A percentile compares a stretch with the other conserved stretches of the same genome.
Evolutionary conservation across 768 basidiomycete genomes (phyloP).

Genomic region (Agrocybe pediades): DNA sequence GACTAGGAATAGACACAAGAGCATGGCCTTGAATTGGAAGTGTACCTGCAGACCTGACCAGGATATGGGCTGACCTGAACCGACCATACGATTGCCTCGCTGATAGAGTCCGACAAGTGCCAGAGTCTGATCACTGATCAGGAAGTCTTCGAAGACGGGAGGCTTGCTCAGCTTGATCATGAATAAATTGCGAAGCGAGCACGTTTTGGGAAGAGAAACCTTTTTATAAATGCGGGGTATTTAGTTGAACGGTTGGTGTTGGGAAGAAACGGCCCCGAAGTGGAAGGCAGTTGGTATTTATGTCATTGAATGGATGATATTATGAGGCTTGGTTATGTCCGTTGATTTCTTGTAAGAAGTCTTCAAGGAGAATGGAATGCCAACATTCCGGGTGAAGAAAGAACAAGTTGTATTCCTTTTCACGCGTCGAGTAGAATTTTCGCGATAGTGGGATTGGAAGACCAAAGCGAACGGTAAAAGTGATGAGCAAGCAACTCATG

Average conservation of each 20-base stretch:
- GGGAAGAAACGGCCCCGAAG: slow-evolving; percentile 9
- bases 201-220: too few relatives aligned
- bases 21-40: background rate
- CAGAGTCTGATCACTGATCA: background rate
- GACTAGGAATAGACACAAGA: background rate
- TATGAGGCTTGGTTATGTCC: too few relatives aligned
- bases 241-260: slow-evolving; percentile 5
- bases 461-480: too few relatives aligned
- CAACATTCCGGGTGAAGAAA: too few relatives aligned
- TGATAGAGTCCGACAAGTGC: background rate
- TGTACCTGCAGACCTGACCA: background rate
- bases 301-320: background rate
- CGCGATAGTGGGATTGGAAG: too few relatives aligned
- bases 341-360: background rate
- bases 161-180: too few relatives aligned
- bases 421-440: too few relatives aligned
- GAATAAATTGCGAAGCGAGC: background rate
- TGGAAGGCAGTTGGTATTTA: background rate
- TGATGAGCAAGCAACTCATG: too few relatives aligned
- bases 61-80: too few relatives aligned
- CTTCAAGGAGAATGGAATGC: background rate
- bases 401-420: too few relatives aligned
- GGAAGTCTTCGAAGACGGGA: too few relatives aligned
- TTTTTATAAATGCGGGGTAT: background rate
- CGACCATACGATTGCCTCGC: background rate